Evolutionary conservation across 2,329 filamentous ascomycete genomes (phyloP).

Genomic region (Aspergillus oerlinghausenensis): DNA sequence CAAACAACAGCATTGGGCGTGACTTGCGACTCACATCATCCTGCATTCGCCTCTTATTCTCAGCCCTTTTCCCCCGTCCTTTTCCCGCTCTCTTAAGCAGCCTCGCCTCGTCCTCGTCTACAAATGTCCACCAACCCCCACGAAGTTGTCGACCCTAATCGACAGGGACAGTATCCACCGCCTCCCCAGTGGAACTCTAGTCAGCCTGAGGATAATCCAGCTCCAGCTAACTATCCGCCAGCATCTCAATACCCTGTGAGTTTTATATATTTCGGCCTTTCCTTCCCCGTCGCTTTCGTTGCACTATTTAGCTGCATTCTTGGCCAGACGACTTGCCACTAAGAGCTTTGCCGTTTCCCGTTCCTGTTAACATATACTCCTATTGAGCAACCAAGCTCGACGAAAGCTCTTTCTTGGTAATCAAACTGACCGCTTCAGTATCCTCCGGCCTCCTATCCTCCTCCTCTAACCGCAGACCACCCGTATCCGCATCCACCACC

Average conservation of each 20-base stretch:
- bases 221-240: conserved; percentile 31
- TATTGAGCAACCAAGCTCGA: background rate
- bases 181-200: conserved; percentile 35
- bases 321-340: background rate
- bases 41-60: conserved; percentile 22
- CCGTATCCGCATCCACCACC: conserved; percentile 31
- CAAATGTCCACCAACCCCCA: conserved; percentile 42
- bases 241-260: conserved; percentile 36
- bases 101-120: conserved; percentile 18
- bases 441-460: conserved; percentile 29
- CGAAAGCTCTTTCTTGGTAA: background rate
- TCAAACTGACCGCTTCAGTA: conserved; percentile 19
- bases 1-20: conserved; percentile 14
- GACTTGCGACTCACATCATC: conserved; percentile 27
- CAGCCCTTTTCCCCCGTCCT: conserved; percentile 16
- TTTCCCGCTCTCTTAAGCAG: conserved; percentile 19
- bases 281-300: conserved; percentile 1
- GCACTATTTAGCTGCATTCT: background rate
- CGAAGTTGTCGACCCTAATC: conserved; percentile 39
- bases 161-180: conserved; percentile 44
- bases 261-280: conserved; percentile 16
- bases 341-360: background rate
- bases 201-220: conserved; percentile 37
- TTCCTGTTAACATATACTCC: conserved; percentile 2
- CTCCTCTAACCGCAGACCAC: conserved; percentile 24